A percentile compares a stretch with the other conserved stretches of the same genome.
Evolutionary conservation across 2,329 filamentous ascomycete species (phyloP).

Genomic region (Zelopaecilomyces penicillatus): DNA sequence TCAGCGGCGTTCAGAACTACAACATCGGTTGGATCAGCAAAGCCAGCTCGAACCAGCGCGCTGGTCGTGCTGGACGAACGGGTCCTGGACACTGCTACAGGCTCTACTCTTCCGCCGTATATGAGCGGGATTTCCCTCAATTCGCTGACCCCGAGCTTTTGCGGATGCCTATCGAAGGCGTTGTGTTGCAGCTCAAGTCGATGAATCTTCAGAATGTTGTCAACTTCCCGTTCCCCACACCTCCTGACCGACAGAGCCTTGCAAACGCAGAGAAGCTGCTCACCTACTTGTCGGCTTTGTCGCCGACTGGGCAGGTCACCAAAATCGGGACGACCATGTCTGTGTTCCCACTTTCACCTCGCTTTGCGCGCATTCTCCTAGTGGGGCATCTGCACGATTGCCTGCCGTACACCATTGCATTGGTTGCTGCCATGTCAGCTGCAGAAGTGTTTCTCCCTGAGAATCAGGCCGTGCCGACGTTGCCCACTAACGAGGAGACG

Average conservation of each 20-base stretch:
- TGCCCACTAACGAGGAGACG: slow-evolving; percentile 37
- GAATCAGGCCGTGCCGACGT: slow-evolving; percentile 60
- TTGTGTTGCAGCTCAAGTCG: slow-evolving; percentile 87
- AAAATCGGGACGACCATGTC: slow-evolving; percentile 73
- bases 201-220: slow-evolving; percentile 87
- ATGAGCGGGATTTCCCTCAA: slow-evolving; percentile 77
- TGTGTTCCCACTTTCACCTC: slow-evolving; percentile 80
- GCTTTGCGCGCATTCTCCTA: slow-evolving; percentile 86
- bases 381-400: slow-evolving; percentile 78
- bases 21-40: slow-evolving; percentile 97
- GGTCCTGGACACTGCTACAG: slow-evolving; percentile 94
- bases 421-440: slow-evolving; percentile 82
- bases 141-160: slow-evolving; percentile 85
- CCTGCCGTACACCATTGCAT: slow-evolving; percentile 74
- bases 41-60: slow-evolving; percentile 83
- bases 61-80: slow-evolving; percentile 89
- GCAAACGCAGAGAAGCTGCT: slow-evolving; percentile 79
- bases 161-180: slow-evolving; percentile 83
- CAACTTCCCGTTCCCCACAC: slow-evolving; percentile 94
- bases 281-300: slow-evolving; percentile 75
- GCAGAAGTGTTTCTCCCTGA: slow-evolving; percentile 82
- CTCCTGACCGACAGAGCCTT: slow-evolving; percentile 68
- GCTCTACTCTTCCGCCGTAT: slow-evolving; percentile 89
- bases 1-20: slow-evolving; percentile 89
- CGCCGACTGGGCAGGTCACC: slow-evolving; percentile 64